These are phyloP conservation scores for Bimuria novae-zelandiae DNA, from an alignment of 2,329 filamentous ascomycete species.

Conservation along the genomic window DNA sequence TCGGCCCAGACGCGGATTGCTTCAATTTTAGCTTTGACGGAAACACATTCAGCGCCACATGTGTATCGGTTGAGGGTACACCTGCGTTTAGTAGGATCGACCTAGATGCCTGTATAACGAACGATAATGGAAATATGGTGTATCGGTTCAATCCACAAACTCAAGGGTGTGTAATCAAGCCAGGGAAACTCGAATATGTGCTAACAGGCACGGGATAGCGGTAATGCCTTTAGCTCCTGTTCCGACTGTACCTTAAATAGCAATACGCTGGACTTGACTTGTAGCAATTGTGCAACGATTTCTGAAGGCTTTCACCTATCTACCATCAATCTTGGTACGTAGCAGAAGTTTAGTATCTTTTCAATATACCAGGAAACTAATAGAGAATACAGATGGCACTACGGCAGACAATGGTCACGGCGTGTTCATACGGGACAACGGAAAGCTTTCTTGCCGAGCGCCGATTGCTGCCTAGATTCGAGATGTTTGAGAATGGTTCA, in stretches of 20 bases:
- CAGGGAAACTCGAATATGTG: background rate
- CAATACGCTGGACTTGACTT: background rate
- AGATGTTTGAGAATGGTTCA: background rate
- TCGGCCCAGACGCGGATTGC: background rate
- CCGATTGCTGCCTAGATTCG: background rate
- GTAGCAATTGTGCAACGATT: background rate
- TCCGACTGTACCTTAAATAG: background rate
- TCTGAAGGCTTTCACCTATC: background rate
- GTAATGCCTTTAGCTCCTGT: background rate
- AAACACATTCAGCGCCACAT: background rate
- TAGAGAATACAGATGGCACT: background rate
- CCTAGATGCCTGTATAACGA: background rate
- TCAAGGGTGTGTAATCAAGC: background rate
- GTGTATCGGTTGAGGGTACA: background rate
- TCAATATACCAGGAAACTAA: background rate
- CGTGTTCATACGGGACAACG: background rate
- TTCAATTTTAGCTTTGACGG: background rate
- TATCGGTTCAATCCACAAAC: background rate
- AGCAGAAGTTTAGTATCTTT: background rate
- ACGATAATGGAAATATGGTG: background rate
- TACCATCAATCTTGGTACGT: background rate
- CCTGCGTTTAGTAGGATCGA: background rate
- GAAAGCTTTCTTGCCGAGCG: background rate
- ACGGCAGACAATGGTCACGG: background rate
- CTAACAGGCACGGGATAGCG: background rate